phyloP scores from a whole-genome alignment of 2,329 filamentous ascomycete genomes.

The Fusarium anthophilum region DNA sequence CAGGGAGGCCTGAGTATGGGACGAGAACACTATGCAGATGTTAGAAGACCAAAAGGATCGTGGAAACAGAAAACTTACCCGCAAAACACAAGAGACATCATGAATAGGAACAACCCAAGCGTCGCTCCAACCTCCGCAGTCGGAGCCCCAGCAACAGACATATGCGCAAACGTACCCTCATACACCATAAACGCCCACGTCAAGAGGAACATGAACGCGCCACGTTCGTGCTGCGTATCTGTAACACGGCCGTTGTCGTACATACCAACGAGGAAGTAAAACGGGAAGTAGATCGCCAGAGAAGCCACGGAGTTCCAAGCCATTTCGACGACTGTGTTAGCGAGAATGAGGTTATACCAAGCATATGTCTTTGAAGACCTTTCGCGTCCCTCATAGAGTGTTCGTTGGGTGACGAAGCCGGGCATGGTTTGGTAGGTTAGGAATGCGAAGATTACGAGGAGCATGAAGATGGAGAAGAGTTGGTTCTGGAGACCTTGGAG shows the following conservation, averaged over 20 bases:
- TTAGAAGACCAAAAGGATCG: accelerated
- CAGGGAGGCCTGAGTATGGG: conserved; percentile 63
- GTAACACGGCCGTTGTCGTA: conserved; percentile 71
- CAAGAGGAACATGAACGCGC: conserved; percentile 68
- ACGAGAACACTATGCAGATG: conserved; percentile 62
- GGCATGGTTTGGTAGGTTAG: conserved; percentile 83
- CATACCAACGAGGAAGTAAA: conserved; percentile 73
- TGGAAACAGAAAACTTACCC: conserved; percentile 4
- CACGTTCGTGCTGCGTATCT: conserved; percentile 63
- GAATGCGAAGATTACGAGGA: conserved; percentile 81
- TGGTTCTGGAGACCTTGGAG: conserved; percentile 77
- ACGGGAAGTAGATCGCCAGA: not conserved
- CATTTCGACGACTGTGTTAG: conserved; percentile 85
- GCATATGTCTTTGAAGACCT: conserved; percentile 83
- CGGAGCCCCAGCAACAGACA: conserved; percentile 70
- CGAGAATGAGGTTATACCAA: conserved; percentile 85
- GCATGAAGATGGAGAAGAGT: conserved; percentile 85
- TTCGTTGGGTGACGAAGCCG: conserved; percentile 81
- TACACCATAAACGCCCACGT: conserved; percentile 71
- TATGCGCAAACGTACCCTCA: conserved; percentile 70
- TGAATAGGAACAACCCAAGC: conserved; percentile 53
- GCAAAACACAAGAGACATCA: conserved; percentile 35
- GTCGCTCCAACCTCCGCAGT: conserved; percentile 49
- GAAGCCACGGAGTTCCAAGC: conserved; percentile 73
- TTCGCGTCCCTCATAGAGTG: conserved; percentile 85